Evolutionary conservation across 2,329 filamentous ascomycete genomes (phyloP).

Genomic region (Apiospora pterosperma): DNA sequence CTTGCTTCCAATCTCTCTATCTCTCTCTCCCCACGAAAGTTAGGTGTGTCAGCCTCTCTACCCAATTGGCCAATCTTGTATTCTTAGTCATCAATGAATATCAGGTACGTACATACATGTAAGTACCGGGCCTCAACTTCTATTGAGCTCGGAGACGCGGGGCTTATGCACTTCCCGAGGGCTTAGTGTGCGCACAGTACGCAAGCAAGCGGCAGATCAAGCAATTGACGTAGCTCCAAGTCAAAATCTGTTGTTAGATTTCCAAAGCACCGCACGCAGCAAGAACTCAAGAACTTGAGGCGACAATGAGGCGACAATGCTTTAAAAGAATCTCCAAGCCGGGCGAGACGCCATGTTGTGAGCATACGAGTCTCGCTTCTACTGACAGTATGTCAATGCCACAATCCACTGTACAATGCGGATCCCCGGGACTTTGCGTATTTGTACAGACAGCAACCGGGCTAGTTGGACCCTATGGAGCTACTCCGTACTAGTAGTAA

Average conservation of each 20-base stretch:
- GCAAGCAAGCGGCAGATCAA: not conserved
- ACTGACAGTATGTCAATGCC: not conserved
- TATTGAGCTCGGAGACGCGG: not conserved
- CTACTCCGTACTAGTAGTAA: no score
- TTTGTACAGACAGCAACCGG: not conserved
- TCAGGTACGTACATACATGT: not conserved
- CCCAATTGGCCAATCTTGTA: not conserved
- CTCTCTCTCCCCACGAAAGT: not conserved
- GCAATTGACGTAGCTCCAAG: not conserved
- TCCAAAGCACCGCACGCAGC: not conserved
- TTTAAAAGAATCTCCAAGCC: no score
- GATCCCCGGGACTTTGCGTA: constrained; percentile 1
- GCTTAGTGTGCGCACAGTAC: not conserved
- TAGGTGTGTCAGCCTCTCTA: not conserved
- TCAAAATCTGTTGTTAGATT: not conserved
- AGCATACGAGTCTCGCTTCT: not conserved
- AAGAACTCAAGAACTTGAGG: not conserved
- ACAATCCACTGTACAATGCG: not conserved
- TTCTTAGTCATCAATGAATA: constrained; percentile 3
- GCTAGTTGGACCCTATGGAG: constrained; percentile 2
- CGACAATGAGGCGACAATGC: no score
- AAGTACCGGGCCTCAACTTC: no score
- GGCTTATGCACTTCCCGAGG: not conserved
- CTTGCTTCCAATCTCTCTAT: not conserved
- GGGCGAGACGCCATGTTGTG: not conserved